Base-by-base conservation (phyloP, 2,329 filamentous ascomycete genomes). In the Trichoderma semiorbis region DNA sequence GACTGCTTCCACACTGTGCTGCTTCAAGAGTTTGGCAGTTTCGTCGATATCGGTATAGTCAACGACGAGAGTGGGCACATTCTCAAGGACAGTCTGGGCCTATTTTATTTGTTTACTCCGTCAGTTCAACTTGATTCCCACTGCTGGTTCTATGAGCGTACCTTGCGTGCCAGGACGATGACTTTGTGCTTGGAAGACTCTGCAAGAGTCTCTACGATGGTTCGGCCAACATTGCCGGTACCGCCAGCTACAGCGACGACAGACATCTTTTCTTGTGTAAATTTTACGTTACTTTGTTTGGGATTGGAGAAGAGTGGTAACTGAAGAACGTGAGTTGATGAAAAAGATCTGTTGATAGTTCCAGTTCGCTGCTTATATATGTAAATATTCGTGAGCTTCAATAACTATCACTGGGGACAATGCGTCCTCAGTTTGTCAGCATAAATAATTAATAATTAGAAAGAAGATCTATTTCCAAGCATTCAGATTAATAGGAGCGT, bases 171-270 rank as follows among this genome's bases (percentile, higher is more conserved):
- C 3, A 70, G 60, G 10, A 70, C 39, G 63, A 83, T 77, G 24
- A 85, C 78, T 28, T 82, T 72, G 66, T 84, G 79, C 57, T 81
- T 79, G 62, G 68, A 77, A 24, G 74, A 77, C 50, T 75, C 77
- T 16, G 73, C 74, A 14, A 86, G 73, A 26, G 79, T 81, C 28
- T 86, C 84, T 24, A 86, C 81, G 50, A 87, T 78, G 2, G 83
- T 82, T 26, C 79, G 80, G 11, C 85, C 85, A 3, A 86, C 77
- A n/a, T 78, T 78, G 26, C 85, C 84, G 1, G 81, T 82, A 16
- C 84, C 85, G 62, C 85, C 84, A 7, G 83, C 64, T 1, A 68
- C 64, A 58, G 53, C 64, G 39, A 58, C 7, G 24, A 28, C 82
- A n/a, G 86, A 80, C 36, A 69, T 68, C 14, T 24, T 14, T 3